Evolutionary conservation across 2,329 filamentous ascomycete genomes (phyloP).

Genomic region (Acrocalymma vagum): DNA sequence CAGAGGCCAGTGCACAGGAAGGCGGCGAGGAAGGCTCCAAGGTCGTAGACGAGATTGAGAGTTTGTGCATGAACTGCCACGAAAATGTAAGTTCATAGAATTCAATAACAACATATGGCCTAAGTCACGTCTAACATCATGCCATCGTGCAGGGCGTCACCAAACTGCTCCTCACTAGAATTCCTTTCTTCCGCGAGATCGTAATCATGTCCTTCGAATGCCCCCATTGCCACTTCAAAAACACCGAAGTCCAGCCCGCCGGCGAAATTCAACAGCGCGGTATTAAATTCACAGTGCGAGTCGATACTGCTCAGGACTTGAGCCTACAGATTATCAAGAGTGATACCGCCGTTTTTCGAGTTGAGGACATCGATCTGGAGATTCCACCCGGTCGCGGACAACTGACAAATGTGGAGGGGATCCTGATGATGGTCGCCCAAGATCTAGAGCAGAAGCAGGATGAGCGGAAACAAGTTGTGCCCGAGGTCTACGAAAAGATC

Average conservation of each 20-base stretch:
- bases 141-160: conserved; percentile 76
- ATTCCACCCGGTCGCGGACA: conserved; percentile 91
- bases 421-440: conserved; percentile 79
- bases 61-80: conserved; percentile 64
- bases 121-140: too few species aligned
- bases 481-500: conserved; percentile 81
- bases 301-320: conserved; percentile 78
- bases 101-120: conserved; percentile 16
- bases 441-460: conserved; percentile 85
- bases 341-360: conserved; percentile 83
- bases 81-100: conserved; percentile 49
- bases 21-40: conserved; percentile 52
- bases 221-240: conserved; percentile 85
- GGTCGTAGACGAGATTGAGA: conserved; percentile 63
- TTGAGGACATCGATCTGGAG: conserved; percentile 92
- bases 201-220: conserved; percentile 98
- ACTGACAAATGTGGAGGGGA: conserved; percentile 91
- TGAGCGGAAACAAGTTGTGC: conserved; percentile 77
- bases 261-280: conserved; percentile 92
- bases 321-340: conserved; percentile 91
- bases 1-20: conserved; percentile 47
- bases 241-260: conserved; percentile 93
- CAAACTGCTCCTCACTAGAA: conserved; percentile 85
- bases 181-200: conserved; percentile 97
- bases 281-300: conserved; percentile 80